Conservation (phyloP, 192 early-diverging fungal genomes). For the Coemansia pectinata region DNA sequence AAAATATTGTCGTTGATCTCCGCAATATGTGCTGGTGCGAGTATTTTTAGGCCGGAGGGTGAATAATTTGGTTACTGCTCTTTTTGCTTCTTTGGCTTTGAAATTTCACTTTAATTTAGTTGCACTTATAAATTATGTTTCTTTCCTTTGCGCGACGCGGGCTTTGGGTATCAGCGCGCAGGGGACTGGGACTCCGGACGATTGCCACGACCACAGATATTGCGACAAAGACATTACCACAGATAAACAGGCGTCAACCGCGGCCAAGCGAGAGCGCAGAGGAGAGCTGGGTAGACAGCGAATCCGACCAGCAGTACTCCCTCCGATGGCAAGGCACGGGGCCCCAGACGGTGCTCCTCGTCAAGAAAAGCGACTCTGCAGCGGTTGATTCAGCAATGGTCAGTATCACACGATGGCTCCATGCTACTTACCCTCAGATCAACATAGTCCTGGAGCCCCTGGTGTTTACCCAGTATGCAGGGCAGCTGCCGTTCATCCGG, state of each 20-base stretch:
- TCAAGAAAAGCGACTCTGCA: constrained; percentile 77
- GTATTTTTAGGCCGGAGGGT: background rate
- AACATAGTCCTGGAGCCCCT: constrained; percentile 72
- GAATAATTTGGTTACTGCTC: background rate
- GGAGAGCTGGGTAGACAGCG: constrained; percentile 9
- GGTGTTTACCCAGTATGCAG: constrained; percentile 59
- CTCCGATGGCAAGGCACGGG: constrained; percentile 33
- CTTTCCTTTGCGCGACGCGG: background rate
- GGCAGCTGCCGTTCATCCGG: constrained; percentile 25
- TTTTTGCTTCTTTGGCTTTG: background rate
- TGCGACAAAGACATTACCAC: constrained; percentile 33
- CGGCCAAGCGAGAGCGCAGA: background rate
- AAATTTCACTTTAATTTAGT: background rate
- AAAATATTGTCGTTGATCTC: background rate
- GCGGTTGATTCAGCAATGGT: constrained; percentile 66
- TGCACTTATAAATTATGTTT: background rate
- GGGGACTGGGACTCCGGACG: background rate
- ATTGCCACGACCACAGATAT: constrained; percentile 32
- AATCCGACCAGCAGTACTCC: constrained; percentile 31
- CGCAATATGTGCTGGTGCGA: background rate
- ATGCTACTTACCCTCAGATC: constrained; percentile 61
- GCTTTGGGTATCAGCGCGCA: background rate
- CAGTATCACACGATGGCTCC: constrained; percentile 72
- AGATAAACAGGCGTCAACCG: constrained; percentile 11
- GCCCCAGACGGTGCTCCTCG: constrained; percentile 73